Base-by-base conservation (phyloP, 371 early-diverging fungal species). In the Lichtheimia hyalospora region DNA sequence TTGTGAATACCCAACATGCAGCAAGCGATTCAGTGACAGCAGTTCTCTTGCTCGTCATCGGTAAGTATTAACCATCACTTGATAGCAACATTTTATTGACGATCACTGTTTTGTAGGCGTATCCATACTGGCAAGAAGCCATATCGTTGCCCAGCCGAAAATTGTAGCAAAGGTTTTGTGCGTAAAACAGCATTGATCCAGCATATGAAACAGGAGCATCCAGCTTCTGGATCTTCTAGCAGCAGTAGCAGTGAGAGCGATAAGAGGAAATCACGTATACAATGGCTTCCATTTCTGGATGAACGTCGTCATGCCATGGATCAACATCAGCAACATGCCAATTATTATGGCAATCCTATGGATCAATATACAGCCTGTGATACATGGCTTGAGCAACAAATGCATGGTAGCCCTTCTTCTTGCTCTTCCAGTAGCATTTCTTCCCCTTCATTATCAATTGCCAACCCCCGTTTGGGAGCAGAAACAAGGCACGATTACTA, bases 71-170 rank as follows among this genome's bases (percentile, higher is more conserved):
- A 14, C 3, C 4, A 5, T 12, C 14, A 25, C 24, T 24, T 12
- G 1, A 23, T 14, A 15, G 20, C 1, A 51, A 18, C 51, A 51
- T 12, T 0, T 2, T 51, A 51, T 34, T 34, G 34, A 34, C 8
- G 6, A 10, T 5, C 10, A 8, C 10, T 13, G 12, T 6, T 42
- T 8, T 15, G 40, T 24, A 74, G 79, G 39, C 83, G 88, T 49
- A 87, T 86, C 14, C 91, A 90, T 58, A 85, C 89, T 4, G 89
- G 90, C 16, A 85, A 85, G 75, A 73, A 86, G 48, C 87, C 90
- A 10, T 89, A 88, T 67, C 74, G 77, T 57, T 87, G 87, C 60
- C 67, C 75, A 21, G 70, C 75, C 41, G 81, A 78, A 23, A 81
- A 70, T 25, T 87, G 87, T 49, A 79, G 79, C 41, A 87, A 85